These are phyloP conservation scores for Backusella morwellensis DNA, from an alignment of 192 early-diverging fungal species.

Conservation along the genomic window DNA sequence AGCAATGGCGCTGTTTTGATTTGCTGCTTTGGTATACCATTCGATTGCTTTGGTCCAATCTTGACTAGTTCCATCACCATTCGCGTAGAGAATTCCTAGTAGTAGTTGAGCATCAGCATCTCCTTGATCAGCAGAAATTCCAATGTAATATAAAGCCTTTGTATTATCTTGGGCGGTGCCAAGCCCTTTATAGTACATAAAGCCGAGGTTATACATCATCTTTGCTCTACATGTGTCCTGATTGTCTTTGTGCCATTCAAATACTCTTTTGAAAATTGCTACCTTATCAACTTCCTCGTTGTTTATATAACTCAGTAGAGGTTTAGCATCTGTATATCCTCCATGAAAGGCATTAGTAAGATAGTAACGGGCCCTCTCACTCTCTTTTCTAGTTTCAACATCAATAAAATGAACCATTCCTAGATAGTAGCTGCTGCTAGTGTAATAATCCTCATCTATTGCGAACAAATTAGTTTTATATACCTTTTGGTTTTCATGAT, in stretches of 20 bases:
- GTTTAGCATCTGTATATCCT: neutral
- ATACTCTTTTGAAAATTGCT: neutral
- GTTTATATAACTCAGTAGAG: neutral
- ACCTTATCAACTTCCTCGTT: neutral
- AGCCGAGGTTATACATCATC: neutral
- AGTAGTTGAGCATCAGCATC: neutral
- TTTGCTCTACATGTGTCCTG: rapidly evolving
- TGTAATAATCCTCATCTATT: neutral
- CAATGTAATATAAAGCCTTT: neutral
- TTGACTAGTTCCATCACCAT: neutral
- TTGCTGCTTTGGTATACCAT: neutral
- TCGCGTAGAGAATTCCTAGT: neutral
- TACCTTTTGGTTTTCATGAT: neutral
- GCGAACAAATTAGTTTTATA: neutral
- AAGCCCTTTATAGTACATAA: neutral
- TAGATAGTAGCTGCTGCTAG: neutral
- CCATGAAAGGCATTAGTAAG: too few species aligned
- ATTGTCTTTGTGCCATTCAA: neutral
- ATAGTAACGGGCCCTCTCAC: neutral
- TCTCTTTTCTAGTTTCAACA: too few species aligned
- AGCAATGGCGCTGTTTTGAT: neutral
- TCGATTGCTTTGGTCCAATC: neutral
- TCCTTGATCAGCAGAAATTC: neutral
- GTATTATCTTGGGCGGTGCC: neutral
- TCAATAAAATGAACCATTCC: neutral